phyloP scores from a whole-genome alignment of 2,329 filamentous ascomycete genomes.

The Thelonectria blattea region DNA sequence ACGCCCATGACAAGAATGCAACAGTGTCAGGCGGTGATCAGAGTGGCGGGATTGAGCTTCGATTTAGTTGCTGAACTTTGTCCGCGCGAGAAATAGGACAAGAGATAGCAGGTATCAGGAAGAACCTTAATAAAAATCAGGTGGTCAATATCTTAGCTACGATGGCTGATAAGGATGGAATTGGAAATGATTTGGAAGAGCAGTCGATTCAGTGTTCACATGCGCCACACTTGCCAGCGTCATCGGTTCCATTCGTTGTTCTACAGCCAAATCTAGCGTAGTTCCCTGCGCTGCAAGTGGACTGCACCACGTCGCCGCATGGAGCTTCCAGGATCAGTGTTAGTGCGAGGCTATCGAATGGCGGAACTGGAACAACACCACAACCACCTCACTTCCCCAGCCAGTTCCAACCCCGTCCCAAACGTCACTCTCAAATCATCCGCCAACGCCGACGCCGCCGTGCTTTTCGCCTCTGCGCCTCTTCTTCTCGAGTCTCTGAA shows the following conservation, averaged over 20 bases:
- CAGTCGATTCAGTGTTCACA: background rate
- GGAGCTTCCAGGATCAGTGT: slow-evolving; percentile 4
- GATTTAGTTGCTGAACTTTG: too few relatives aligned
- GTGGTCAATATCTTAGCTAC: too few relatives aligned
- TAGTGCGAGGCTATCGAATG: background rate
- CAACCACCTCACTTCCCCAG: slow-evolving; percentile 5
- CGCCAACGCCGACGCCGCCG: slow-evolving; percentile 12
- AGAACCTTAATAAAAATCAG: too few relatives aligned
- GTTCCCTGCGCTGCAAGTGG: background rate
- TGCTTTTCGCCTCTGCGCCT: background rate
- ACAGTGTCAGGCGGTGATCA: too few relatives aligned
- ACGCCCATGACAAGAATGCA: too few relatives aligned
- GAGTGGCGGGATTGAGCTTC: too few relatives aligned
- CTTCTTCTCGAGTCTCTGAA: background rate
- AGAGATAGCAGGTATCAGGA: too few relatives aligned
- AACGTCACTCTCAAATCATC: slow-evolving; percentile 16
- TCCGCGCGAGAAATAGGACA: too few relatives aligned
- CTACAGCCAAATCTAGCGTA: background rate
- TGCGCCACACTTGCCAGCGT: slow-evolving; percentile 8
- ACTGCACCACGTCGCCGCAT: slow-evolving; percentile 1
- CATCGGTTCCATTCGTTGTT: background rate
- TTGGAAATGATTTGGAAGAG: too few relatives aligned
- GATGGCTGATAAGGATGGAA: too few relatives aligned
- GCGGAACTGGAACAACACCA: background rate
- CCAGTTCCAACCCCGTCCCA: slow-evolving; percentile 12